Evolutionary conservation across 2,329 filamentous ascomycete genomes (phyloP).

Genomic region (Alternaria metachromatica): DNA sequence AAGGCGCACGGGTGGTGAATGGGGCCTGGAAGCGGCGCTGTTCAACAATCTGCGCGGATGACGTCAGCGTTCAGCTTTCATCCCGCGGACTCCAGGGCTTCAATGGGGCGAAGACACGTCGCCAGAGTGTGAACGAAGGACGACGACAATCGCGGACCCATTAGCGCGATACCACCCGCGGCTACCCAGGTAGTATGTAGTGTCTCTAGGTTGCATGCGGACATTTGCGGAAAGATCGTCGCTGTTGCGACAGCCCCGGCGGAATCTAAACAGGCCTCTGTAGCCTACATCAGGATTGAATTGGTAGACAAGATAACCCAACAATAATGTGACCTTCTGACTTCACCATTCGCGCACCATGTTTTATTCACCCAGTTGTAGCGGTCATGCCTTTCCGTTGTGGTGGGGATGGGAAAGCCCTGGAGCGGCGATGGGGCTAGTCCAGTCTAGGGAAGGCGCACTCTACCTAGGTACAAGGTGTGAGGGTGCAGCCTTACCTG

Average conservation of each 20-base stretch:
- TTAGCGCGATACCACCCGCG: neutral
- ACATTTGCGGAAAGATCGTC: constrained; percentile 6
- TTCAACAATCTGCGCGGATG: constrained; percentile 35
- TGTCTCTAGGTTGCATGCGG: neutral
- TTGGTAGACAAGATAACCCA: too few relatives aligned
- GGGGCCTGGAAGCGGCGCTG: constrained; percentile 17
- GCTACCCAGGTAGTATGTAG: neutral
- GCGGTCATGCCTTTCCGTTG: too few relatives aligned
- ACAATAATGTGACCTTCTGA: too few relatives aligned
- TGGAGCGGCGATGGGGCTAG: neutral
- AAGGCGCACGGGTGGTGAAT: constrained; percentile 5
- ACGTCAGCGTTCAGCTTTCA: constrained; percentile 29
- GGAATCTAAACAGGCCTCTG: neutral
- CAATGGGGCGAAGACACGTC: neutral
- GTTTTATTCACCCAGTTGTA: too few relatives aligned
- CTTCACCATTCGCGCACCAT: too few relatives aligned
- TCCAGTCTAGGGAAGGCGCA: neutral
- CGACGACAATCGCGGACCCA: neutral
- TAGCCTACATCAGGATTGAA: neutral
- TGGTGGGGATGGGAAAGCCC: too few relatives aligned
- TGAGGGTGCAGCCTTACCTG: neutral
- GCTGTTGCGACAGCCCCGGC: constrained; percentile 1
- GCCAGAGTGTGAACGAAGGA: neutral
- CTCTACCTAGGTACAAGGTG: neutral
- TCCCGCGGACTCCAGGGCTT: neutral